Conservation (phyloP, 768 basidiomycete species). For the Mrakia frigida region DNA sequence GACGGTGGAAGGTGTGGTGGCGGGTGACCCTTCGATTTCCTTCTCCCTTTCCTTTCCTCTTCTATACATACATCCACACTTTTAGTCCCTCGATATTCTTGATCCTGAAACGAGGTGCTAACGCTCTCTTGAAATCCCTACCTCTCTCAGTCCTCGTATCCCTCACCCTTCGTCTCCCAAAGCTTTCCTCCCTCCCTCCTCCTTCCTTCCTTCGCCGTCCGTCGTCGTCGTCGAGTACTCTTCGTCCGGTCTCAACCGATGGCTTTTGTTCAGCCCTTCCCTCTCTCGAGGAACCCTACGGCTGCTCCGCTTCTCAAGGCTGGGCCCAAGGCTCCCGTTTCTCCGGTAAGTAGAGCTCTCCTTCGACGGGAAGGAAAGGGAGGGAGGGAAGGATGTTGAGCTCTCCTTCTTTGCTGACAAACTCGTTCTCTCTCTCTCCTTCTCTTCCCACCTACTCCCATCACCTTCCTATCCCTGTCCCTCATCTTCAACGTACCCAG, state of each 20-base stretch:
- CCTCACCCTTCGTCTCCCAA: neutral
- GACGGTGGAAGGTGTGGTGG: neutral
- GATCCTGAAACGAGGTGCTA: neutral
- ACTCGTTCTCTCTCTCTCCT: neutral
- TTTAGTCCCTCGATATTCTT: neutral
- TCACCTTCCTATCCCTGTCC: neutral
- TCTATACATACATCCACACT: neutral
- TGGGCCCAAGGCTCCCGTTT: slow-evolving; percentile 17
- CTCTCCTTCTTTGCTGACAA: neutral
- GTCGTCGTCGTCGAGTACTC: neutral
- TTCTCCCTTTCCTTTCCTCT: neutral
- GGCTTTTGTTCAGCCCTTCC: slow-evolving; percentile 19
- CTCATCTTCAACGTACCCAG: neutral
- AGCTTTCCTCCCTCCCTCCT: neutral
- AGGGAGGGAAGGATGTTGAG: neutral
- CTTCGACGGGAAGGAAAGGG: neutral
- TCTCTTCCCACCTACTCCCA: neutral
- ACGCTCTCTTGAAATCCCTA: neutral
- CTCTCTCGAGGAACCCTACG: slow-evolving; percentile 16
- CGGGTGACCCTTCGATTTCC: neutral
- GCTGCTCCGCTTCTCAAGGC: slow-evolving; percentile 9
- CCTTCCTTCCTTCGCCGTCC: neutral
- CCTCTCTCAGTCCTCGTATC: neutral
- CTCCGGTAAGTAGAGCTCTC: slow-evolving; percentile 10
- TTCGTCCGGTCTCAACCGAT: slow-evolving; percentile 3